A percentile compares a stretch with the other conserved stretches of the same genome.
Conservation (phyloP, 306 rosid species). For the Boehmeria nivea region DNA sequence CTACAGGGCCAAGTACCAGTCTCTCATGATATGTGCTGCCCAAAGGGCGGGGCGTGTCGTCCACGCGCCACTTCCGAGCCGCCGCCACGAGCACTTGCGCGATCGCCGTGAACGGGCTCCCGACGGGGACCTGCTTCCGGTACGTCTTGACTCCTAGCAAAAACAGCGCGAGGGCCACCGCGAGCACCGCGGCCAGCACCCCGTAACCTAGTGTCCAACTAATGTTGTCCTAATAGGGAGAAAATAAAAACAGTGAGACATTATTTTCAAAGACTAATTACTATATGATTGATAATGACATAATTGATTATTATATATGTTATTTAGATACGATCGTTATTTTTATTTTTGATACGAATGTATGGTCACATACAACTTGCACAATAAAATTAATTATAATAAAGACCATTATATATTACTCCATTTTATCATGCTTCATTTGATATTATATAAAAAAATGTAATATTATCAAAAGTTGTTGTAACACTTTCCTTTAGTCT, state of each 20-base stretch:
- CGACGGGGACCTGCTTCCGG: constrained; percentile 11
- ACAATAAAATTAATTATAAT: too few relatives aligned
- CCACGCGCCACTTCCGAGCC: constrained; percentile 23
- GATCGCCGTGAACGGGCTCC: constrained; percentile 23
- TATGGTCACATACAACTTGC: too few relatives aligned
- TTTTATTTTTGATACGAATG: too few relatives aligned
- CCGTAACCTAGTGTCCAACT: constrained; percentile 27
- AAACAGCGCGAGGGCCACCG: constrained; percentile 9
- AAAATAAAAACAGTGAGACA: background rate
- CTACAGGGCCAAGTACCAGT: background rate
- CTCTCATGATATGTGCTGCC: too few relatives aligned
- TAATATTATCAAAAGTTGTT: too few relatives aligned
- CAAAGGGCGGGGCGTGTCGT: background rate
- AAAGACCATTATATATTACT: too few relatives aligned
- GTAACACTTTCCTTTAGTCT: too few relatives aligned
- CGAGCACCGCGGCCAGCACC: constrained; percentile 6
- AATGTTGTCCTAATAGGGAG: constrained; percentile 15
- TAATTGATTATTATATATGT: too few relatives aligned
- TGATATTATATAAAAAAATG: too few relatives aligned
- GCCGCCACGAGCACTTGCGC: constrained; percentile 27
- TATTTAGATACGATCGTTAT: too few relatives aligned
- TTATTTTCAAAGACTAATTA: background rate
- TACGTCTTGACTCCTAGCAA: constrained; percentile 17
- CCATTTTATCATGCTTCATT: too few relatives aligned
- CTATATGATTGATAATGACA: too few relatives aligned